phyloP scores from a whole-genome alignment of 2,329 filamentous ascomycete genomes.

The Cladosporium colombiae region DNA sequence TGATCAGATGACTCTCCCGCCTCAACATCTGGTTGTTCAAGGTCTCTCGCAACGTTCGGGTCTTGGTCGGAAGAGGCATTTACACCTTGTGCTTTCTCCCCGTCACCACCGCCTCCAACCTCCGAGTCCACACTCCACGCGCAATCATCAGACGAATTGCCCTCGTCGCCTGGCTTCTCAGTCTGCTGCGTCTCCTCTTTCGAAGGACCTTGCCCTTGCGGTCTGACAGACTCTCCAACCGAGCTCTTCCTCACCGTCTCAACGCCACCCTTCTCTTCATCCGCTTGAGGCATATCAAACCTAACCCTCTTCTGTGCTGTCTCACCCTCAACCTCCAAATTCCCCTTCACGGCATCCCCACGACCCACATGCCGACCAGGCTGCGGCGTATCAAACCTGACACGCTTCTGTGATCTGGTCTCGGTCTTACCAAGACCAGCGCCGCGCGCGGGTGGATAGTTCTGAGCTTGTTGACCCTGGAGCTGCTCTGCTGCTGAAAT shows the following conservation, averaged over 20 bases:
- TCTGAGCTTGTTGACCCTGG: background rate
- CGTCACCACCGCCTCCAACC: background rate
- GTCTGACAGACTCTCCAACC: background rate
- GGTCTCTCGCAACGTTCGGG: accelerated
- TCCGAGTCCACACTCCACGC: background rate
- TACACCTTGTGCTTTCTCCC: background rate
- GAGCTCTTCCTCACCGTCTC: background rate
- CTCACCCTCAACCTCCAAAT: background rate
- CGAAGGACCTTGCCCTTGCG: too few relatives aligned
- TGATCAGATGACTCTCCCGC: background rate
- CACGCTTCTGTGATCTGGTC: background rate
- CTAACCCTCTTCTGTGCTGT: background rate
- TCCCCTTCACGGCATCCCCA: background rate
- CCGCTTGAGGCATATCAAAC: background rate
- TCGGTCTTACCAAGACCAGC: background rate
- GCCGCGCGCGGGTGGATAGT: background rate
- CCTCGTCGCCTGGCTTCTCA: background rate
- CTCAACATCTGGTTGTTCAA: background rate
- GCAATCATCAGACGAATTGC: background rate
- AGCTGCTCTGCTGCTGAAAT: background rate
- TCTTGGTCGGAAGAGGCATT: background rate
- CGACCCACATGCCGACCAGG: background rate
- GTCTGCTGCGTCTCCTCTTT: background rate
- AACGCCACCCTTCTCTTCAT: background rate
- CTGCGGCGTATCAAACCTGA: background rate